Base-by-base conservation (phyloP, 352 stramenopile species). In the Phytopythium kandeliae region DNA sequence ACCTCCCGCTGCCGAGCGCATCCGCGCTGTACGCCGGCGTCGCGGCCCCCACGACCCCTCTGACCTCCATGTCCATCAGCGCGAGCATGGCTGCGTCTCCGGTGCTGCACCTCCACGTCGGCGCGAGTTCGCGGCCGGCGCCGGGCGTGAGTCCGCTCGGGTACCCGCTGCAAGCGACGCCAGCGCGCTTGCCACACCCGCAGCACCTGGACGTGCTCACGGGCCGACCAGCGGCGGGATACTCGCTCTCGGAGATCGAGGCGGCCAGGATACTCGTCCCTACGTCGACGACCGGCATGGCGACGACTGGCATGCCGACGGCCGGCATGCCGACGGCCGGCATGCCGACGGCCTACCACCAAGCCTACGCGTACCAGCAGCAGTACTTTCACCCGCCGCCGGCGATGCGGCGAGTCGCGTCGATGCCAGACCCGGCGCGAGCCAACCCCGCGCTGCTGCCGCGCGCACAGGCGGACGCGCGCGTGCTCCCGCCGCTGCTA, bases 161-260 rank as follows among this genome's bases (percentile, higher is more conserved):
- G 10, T 33, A 31, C 17, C 36, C 24, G 25, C 9, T 30, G 11
- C 41, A 43, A 15, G 13, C 36, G 40, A 19, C 34, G 13, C 7
- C 21, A 15, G 16, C 25, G 25, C 26, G 28, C 4, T 40, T 19
- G 17, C 26, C 11, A 7, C 50, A 22, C 5, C 30, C 12, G 6
- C 50, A 46, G n/a, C 34, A 40, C 15, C 51, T 33, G 17, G 31
- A 36, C 15, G 38, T 9, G 8, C 16, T 15, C 22, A n/a, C 16
- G 34, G 48, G 30, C 33, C 51, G 38, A 28, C 37, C 58, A 37
- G 19, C 37, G 26, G 11, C 51, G 4, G 54, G 43, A 1, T 73
- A 76, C 51, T 69, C 63, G 15, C 55, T 59, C 26, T 76, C 63
- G 25, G 63, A 73, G 46, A 49, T 71, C 16, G 37, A 57, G 17